Percentiles rank a stretch among this genome's conserved stretches.
Conservation (phyloP, 805 yeast species). For the Candida cerambycidarum region DNA sequence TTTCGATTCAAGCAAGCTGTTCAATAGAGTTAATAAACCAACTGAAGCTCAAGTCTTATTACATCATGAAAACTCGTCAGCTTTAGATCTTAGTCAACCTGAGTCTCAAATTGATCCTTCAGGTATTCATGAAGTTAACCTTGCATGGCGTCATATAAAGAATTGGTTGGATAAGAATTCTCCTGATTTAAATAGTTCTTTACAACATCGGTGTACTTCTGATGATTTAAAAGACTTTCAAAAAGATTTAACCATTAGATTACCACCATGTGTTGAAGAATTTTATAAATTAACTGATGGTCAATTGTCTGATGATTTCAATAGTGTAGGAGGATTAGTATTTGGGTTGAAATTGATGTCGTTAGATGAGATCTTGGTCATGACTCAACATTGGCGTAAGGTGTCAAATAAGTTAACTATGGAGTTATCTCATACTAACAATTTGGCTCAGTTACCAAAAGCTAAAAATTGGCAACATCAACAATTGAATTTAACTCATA, state of each 20-base stretch:
- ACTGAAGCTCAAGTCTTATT: conserved; percentile 28
- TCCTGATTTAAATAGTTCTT: conserved; percentile 77
- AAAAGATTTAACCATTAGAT: conserved; percentile 66
- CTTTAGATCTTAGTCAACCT: conserved; percentile 6
- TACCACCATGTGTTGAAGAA: conserved; percentile 83
- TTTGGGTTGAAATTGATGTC: conserved; percentile 81
- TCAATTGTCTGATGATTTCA: conserved; percentile 75
- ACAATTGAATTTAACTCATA: conserved; percentile 7
- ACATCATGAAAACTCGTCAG: conserved; percentile 10
- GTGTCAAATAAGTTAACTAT: conserved; percentile 49
- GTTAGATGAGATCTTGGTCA: conserved; percentile 74
- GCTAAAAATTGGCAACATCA: conserved; percentile 11
- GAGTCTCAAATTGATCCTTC: conserved; percentile 38
- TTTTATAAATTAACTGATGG: conserved; percentile 86
- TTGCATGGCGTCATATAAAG: conserved; percentile 89
- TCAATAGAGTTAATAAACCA: conserved; percentile 43
- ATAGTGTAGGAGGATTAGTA: conserved; percentile 68
- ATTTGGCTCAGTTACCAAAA: conserved; percentile 22
- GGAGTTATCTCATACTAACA: conserved; percentile 23
- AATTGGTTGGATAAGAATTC: conserved; percentile 76
- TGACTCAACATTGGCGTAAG: conserved; percentile 83
- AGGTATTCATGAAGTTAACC: conserved; percentile 72
- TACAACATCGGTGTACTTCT: conserved; percentile 75
- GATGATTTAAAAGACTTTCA: conserved; percentile 83
- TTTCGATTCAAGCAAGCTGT: conserved; percentile 50